Percentiles rank a stretch among this genome's conserved stretches.
Evolutionary conservation across 1,139 yeast species (phyloP).

Genomic region (Saccharomycopsis hybrid): DNA sequence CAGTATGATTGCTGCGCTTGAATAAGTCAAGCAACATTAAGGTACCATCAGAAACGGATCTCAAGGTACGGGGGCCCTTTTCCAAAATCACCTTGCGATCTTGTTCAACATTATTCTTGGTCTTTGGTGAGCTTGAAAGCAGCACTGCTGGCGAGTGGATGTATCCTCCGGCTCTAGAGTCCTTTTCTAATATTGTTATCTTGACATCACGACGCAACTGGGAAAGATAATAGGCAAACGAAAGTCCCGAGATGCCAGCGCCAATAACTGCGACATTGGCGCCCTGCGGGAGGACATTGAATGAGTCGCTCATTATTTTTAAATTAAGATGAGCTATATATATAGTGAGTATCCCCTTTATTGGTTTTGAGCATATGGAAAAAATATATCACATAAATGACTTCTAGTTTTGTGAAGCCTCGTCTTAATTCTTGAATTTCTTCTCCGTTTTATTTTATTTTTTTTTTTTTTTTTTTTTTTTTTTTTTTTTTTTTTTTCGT

Average conservation of each 20-base stretch:
- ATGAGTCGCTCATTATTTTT: neutral
- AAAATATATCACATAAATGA: too few relatives aligned
- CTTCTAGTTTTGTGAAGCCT: too few relatives aligned
- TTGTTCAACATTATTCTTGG: too few relatives aligned
- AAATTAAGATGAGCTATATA: too few relatives aligned
- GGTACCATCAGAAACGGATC: conserved; percentile 67
- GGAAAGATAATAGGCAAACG: conserved; percentile 67
- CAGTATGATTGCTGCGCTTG: conserved; percentile 30
- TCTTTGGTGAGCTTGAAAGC: neutral
- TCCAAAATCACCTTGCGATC: conserved; percentile 43
- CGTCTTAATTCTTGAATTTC: too few relatives aligned
- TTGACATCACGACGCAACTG: conserved; percentile 65
- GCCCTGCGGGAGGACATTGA: conserved; percentile 23
- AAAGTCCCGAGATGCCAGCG: conserved; percentile 81
- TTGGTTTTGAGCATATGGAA: too few relatives aligned
- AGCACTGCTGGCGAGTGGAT: conserved; percentile 50
- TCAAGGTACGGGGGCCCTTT: conserved; percentile 69
- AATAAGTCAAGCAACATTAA: conserved; percentile 54
- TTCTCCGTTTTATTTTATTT: too few relatives aligned
- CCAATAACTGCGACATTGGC: conserved; percentile 67
- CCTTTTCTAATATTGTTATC: conserved; percentile 56
- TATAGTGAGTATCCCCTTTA: too few relatives aligned
- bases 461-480: too few relatives aligned
- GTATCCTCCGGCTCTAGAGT: conserved; percentile 68
- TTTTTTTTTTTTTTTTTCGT: too few relatives aligned